Evolutionary conservation across 108 stramenopile genomes (phyloP), one percentile per base, ranked within the genome.

Genomic region (Schizochytrium sp.): DNA sequence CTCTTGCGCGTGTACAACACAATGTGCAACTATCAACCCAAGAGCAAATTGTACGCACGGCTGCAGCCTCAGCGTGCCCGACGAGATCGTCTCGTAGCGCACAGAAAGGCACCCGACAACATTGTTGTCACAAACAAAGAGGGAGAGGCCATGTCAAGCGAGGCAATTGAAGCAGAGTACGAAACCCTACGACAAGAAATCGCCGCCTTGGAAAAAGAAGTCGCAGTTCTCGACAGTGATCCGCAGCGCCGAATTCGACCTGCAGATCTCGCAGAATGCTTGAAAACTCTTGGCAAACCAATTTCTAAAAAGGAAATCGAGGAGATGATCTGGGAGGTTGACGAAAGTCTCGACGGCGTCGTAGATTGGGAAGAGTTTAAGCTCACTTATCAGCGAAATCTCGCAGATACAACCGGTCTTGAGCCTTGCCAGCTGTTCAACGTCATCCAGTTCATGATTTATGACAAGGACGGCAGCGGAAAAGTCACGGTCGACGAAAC

Each of bases 301-400:
- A 53, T 72, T 5, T 88, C 93, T 21, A 92, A 92, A 90, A 95
- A 91, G 90, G 96, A 96, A 87, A 94, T 96, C 12, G 94, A 95
- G 58, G 95, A 96, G 76, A 95, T 97, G 91, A 95, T 97, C 71
- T 97, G 97, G 97, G 97, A 97, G 89, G 96, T 96, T 19, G 97
- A 97, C 90, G 97, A 97, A 87, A 96, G 96, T 60, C 87, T 96
- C 29, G 97, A 97, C 89, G 95, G 95, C 45, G 93, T 92, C 19
- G 89, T 97, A 34, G 96, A 96, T 90, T 97, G 97, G 97, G 95
- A 95, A 8, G 96, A 97, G 91, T 95, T 97, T 48, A 89, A 89
- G 87, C 91, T 96, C 60, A 97, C 95, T 91, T 97, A 95, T 91
- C 92, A 95, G 87, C 92, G 96, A 3, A 97, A 97, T 72, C 91